A percentile compares a stretch with the other conserved stretches of the same genome.
These are phyloP conservation scores for Crucibulum cyathiforme DNA, from an alignment of 1,284 basidiomycete species.

Conservation along the genomic window DNA sequence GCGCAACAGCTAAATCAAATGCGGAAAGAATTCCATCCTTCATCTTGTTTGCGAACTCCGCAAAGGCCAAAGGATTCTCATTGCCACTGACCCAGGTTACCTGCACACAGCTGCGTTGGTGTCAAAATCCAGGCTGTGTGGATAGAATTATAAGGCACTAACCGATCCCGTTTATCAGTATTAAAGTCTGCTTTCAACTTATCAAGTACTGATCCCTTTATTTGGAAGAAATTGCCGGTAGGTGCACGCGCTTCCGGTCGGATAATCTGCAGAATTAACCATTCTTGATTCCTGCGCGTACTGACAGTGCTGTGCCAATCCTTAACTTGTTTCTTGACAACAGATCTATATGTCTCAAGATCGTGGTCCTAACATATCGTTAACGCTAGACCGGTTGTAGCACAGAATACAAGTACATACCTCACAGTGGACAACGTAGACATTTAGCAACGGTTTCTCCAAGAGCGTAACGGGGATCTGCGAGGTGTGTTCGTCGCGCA, in stretches of 20 bases:
- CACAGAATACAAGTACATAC: constrained; percentile 48
- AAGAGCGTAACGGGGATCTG: constrained; percentile 82
- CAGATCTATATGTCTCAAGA: constrained; percentile 80
- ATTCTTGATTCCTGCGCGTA: constrained; percentile 84
- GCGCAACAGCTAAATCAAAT: constrained; percentile 80
- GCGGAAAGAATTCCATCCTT: constrained; percentile 88
- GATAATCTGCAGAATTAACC: constrained; percentile 87
- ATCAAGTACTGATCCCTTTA: constrained; percentile 86
- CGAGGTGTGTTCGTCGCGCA: constrained; percentile 75
- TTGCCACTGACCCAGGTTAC: constrained; percentile 71
- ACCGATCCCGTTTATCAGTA: constrained; percentile 87
- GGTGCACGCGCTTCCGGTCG: constrained; percentile 67
- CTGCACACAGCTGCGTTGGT: constrained; percentile 73
- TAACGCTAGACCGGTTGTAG: constrained; percentile 4
- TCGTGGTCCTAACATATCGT: constrained; percentile 68
- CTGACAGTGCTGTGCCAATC: constrained; percentile 83
- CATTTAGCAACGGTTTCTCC: constrained; percentile 84
- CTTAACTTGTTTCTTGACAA: constrained; percentile 84
- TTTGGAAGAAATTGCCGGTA: constrained; percentile 75
- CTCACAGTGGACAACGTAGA: constrained; percentile 89
- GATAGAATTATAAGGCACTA: constrained; percentile 17
- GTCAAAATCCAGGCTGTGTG: background rate
- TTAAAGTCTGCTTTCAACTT: constrained; percentile 96
- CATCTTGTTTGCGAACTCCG: constrained; percentile 86
- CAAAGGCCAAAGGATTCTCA: constrained; percentile 86